Conservation (phyloP, 2,329 filamentous ascomycete genomes). For the Sarocladiaceae sp. region DNA sequence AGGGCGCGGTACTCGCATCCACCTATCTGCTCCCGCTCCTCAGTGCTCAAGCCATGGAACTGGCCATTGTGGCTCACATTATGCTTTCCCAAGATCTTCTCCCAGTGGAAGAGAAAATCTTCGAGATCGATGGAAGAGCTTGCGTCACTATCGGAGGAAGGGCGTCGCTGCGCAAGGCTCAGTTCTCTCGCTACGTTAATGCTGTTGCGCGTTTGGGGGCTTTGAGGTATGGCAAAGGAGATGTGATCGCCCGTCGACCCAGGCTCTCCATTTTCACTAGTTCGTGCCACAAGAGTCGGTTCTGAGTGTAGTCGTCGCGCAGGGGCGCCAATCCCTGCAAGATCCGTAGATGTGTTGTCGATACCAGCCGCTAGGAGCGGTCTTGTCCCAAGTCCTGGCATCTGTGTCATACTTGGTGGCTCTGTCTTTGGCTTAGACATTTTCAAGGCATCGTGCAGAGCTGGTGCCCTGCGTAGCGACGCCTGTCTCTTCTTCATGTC, state of each 20-base stretch:
- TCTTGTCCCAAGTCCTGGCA: slow-evolving; percentile 1
- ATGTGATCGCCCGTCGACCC: slow-evolving; percentile 14
- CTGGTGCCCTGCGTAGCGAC: slow-evolving; percentile 10
- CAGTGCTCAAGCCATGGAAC: slow-evolving; percentile 45
- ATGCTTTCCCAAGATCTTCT: slow-evolving; percentile 27
- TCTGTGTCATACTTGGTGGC: background rate
- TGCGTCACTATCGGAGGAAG: slow-evolving; percentile 17
- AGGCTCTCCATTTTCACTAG: background rate
- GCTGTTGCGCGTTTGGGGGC: background rate
- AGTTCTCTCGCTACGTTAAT: slow-evolving; percentile 8
- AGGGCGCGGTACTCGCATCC: slow-evolving; percentile 60
- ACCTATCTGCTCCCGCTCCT: slow-evolving; percentile 51
- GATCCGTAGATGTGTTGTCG: background rate
- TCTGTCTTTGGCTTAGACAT: background rate
- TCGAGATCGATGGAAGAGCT: slow-evolving; percentile 18
- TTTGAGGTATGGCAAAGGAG: slow-evolving; percentile 8
- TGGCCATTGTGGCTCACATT: slow-evolving; percentile 45
- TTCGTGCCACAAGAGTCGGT: background rate
- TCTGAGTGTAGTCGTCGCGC: slow-evolving; percentile 2
- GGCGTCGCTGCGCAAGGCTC: slow-evolving; percentile 15
- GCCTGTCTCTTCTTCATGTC: slow-evolving; percentile 18
- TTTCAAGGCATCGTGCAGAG: slow-evolving; percentile 3
- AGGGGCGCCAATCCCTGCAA: background rate
- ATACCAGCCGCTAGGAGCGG: background rate
- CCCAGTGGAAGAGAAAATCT: slow-evolving; percentile 23